These are phyloP conservation scores for Elsinoe necatrix DNA, from an alignment of 2,329 filamentous ascomycete species.

Conservation along the genomic window DNA sequence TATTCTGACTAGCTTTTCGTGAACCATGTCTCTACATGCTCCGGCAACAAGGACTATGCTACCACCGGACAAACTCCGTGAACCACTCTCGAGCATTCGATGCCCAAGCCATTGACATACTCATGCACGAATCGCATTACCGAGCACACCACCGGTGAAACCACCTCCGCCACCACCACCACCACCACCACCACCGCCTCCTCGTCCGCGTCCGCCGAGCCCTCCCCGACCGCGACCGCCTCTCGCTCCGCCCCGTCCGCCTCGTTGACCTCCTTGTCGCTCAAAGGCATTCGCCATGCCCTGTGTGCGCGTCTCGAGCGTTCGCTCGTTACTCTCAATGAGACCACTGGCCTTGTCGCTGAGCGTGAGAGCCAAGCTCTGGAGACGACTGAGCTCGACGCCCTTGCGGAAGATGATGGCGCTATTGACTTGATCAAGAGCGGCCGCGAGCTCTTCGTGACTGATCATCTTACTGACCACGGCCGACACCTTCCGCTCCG, in stretches of 20 bases:
- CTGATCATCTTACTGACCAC: slow-evolving; percentile 99
- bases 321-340: slow-evolving; percentile 95
- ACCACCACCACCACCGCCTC: slow-evolving; percentile 62
- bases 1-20: slow-evolving; percentile 7
- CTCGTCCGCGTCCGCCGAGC: slow-evolving; percentile 49
- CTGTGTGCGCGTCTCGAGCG: slow-evolving; percentile 91
- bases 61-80: slow-evolving; percentile 1
- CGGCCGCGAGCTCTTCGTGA: slow-evolving; percentile 93
- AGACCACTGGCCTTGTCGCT: slow-evolving; percentile 93
- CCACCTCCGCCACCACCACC: slow-evolving; percentile 69
- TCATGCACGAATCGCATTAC: slow-evolving; percentile 46
- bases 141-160: slow-evolving; percentile 73
- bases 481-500: slow-evolving; percentile 82
- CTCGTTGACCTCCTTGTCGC: slow-evolving; percentile 72
- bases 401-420: slow-evolving; percentile 99
- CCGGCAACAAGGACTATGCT: background rate
- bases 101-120: background rate
- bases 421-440: slow-evolving; percentile 93
- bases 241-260: slow-evolving; percentile 50
- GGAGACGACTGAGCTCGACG: slow-evolving; percentile 90
- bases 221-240: slow-evolving; percentile 56
- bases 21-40: slow-evolving; percentile 15
- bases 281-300: slow-evolving; percentile 94
- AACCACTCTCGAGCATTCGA: background rate
- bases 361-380: slow-evolving; percentile 87